Evolutionary conservation across 2,329 filamentous ascomycete species (phyloP), one percentile per base, ranked within the genome.

Genomic region (Diaporthe citrichinensis): DNA sequence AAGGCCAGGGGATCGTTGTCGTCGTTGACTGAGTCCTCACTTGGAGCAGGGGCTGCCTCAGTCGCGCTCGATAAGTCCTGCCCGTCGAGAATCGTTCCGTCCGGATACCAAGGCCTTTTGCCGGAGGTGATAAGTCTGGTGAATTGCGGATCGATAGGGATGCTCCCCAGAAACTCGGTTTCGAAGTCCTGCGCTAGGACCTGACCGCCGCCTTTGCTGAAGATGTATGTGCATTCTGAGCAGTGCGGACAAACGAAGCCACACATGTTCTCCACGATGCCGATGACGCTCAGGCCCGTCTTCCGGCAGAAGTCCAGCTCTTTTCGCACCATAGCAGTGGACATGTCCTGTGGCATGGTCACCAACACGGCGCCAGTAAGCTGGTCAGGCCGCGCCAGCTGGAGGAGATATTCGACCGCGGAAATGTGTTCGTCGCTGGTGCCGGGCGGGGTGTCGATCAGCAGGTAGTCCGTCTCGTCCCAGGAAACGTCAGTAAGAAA

Each of bases 391-490:
- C 85, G 81, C n/a, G 90, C 88, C 74, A 90, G 89, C 75, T 89
- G 88, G 75, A 96, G 87, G 0, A 98, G 88, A 28, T 94, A 97
- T 83, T 98, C 96, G 8, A 95, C 95, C 1, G 98, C 91, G 0
- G 95, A 97, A 67, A 99, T 98, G 83, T 98, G 97, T 85, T 99
- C 97, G 84, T 99, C 97, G 76, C 94, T 97, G 2, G 97, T 99
- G 3, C 97, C 97, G 0, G 97, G 97, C 17, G 97, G 97, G 4
- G 97, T 99, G 84, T 99, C 97, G 81, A 99, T 95, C 76, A 99
- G 90, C 0, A 99, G 89, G 82, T 95, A 98, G 83, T 98, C 96
- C n/a, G 95, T 91, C 34, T 93, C 90, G 72, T 91, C 90, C 97
- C 97, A 98, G 41, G 95, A 89, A 6, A 98, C 96, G 81, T 98